Percentiles rank a stretch among this genome's conserved stretches.
Conservation (phyloP, 345 rosid species). For the Orychophragmus violaceus region DNA sequence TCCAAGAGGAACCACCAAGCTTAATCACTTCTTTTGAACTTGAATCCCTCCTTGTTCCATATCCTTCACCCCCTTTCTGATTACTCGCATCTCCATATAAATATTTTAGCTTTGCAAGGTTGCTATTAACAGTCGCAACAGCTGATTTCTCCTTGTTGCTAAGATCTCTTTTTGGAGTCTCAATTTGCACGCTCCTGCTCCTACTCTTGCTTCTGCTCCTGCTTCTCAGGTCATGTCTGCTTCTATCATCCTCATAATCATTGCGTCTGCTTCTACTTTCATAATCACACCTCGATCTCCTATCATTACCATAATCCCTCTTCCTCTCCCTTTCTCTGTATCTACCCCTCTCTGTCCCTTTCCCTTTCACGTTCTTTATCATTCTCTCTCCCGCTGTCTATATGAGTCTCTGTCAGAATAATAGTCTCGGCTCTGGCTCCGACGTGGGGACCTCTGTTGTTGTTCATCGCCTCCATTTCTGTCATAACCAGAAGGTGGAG, state of each 20-base stretch:
- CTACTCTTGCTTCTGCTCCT: conserved; percentile 60
- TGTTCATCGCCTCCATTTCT: too few relatives aligned
- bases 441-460: conserved; percentile 55
- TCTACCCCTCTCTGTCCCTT: conserved; percentile 27
- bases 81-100: too few relatives aligned
- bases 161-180: conserved; percentile 47
- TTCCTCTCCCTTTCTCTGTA: conserved; percentile 37
- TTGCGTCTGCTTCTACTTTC: conserved; percentile 41
- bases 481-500: conserved; percentile 58
- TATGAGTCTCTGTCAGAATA: conserved; percentile 54
- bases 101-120: too few relatives aligned
- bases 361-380: conserved; percentile 45
- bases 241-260: conserved; percentile 38
- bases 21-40: too few relatives aligned
- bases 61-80: too few relatives aligned
- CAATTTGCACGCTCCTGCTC: conserved; percentile 59
- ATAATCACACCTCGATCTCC: conserved; percentile 34
- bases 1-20: too few relatives aligned
- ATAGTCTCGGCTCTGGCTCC: conserved; percentile 64
- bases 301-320: too few relatives aligned
- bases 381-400: conserved; percentile 35
- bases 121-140: conserved; percentile 45
- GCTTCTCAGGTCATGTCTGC: conserved; percentile 42
- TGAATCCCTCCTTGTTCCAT: too few relatives aligned
- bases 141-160: conserved; percentile 46